phyloP scores from a whole-genome alignment of 495 filamentous ascomycete genomes.

The Lindgomyces ingoldianus region DNA sequence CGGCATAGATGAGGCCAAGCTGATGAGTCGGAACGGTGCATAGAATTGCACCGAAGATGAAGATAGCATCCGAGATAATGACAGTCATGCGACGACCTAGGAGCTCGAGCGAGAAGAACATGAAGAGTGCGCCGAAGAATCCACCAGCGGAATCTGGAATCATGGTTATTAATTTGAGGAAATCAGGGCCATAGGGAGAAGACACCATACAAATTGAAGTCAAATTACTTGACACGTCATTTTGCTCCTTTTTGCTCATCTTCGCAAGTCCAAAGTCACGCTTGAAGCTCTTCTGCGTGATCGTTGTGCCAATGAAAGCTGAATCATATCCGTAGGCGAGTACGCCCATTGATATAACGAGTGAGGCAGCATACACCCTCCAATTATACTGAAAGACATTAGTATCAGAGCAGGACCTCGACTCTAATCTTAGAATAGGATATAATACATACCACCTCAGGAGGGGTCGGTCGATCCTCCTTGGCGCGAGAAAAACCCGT shows the following conservation, averaged over 20 bases:
- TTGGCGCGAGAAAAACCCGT: slow-evolving; percentile 41
- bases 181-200: neutral
- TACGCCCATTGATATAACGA: slow-evolving; percentile 40
- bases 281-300: slow-evolving; percentile 39
- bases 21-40: slow-evolving; percentile 34
- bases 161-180: neutral
- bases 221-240: slow-evolving; percentile 42
- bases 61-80: slow-evolving; percentile 36
- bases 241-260: slow-evolving; percentile 37
- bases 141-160: slow-evolving; percentile 38
- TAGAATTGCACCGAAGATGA: slow-evolving; percentile 39
- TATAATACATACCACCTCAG: slow-evolving; percentile 33
- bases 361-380: slow-evolving; percentile 36
- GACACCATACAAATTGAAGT: slow-evolving; percentile 37
- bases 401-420: no score
- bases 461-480: slow-evolving; percentile 44
- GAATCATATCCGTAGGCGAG: slow-evolving; percentile 37
- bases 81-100: slow-evolving; percentile 41
- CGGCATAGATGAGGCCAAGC: slow-evolving; percentile 36
- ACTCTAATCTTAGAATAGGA: no score
- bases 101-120: slow-evolving; percentile 44
- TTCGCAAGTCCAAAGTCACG: slow-evolving; percentile 40
- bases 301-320: slow-evolving; percentile 43
- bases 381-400: slow-evolving; percentile 37
- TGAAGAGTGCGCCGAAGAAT: slow-evolving; percentile 42